Conservation (phyloP, 2,329 filamentous ascomycete genomes). For the Atkinsonella hypoxylon region DNA sequence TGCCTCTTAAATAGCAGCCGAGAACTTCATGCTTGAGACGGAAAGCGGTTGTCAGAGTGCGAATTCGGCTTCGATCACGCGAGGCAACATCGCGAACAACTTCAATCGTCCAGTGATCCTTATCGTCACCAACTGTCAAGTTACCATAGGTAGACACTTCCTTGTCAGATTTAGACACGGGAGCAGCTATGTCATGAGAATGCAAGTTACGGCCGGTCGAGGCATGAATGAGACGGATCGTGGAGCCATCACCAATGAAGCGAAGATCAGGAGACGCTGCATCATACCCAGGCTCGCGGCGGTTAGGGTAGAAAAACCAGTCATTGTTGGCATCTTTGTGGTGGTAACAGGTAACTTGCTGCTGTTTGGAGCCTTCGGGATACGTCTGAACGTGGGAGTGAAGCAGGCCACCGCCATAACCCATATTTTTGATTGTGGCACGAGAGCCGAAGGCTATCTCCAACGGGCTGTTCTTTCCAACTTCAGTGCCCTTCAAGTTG, state of each 20-base stretch:
- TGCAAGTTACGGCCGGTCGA: conserved; percentile 96
- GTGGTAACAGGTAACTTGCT: conserved; percentile 98
- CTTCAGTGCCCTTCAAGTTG: conserved; percentile 84
- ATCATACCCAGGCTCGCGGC: conserved; percentile 61
- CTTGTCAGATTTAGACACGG: conserved; percentile 75
- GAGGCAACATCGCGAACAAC: conserved; percentile 84
- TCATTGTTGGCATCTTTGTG: conserved; percentile 99
- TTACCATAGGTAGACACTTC: conserved; percentile 97
- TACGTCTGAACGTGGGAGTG: conserved; percentile 96
- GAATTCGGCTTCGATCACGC: conserved; percentile 69
- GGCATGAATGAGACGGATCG: conserved; percentile 80
- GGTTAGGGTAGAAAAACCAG: conserved; percentile 97
- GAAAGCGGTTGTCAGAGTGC: conserved; percentile 89
- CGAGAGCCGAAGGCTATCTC: conserved; percentile 84
- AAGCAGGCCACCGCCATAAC: conserved; percentile 89
- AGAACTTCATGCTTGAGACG: conserved; percentile 71
- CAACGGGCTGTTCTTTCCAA: conserved; percentile 87
- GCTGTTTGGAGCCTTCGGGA: conserved; percentile 83
- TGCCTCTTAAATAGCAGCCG: conserved; percentile 87
- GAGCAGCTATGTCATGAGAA: conserved; percentile 81
- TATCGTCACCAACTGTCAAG: conserved; percentile 86
- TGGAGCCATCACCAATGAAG: conserved; percentile 66
- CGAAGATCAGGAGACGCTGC: conserved; percentile 52
- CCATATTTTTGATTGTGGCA: conserved; percentile 97
- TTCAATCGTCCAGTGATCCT: conserved; percentile 94